These are phyloP conservation scores for Fusarium solani-melongenae DNA, from an alignment of 2,329 filamentous ascomycete genomes.

Conservation along the genomic window DNA sequence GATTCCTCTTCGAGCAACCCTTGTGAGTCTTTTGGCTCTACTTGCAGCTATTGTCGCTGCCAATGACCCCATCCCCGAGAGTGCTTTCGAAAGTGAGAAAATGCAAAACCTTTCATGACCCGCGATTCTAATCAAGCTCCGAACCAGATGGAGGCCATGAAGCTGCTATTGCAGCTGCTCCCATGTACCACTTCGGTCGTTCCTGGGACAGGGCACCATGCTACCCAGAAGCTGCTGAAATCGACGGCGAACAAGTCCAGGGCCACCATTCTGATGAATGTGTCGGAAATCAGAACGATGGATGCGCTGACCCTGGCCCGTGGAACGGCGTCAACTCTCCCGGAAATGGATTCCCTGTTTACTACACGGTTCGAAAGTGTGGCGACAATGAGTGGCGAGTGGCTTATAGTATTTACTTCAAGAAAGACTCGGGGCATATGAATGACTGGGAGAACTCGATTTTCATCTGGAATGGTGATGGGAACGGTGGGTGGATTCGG, in stretches of 20 bases:
- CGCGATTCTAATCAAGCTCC: not conserved
- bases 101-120: too few species aligned
- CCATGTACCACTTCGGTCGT: not conserved
- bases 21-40: not conserved
- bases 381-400: not conserved
- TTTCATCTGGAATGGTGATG: not conserved
- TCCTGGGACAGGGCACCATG: not conserved
- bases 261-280: not conserved
- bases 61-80: not conserved
- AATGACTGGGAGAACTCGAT: not conserved
- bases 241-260: not conserved
- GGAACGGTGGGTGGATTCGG: not conserved
- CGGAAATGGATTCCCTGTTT: not conserved
- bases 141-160: not conserved
- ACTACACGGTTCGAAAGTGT: not conserved
- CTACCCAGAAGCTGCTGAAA: not conserved
- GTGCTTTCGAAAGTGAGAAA: not conserved
- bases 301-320: not conserved
- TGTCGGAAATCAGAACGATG: not conserved
- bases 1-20: not conserved
- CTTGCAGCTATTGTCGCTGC: not conserved
- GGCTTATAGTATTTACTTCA: not conserved
- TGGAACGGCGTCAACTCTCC: not conserved
- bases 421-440: not conserved
- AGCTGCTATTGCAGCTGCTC: not conserved